Percentiles rank a stretch among this genome's conserved stretches.
Evolutionary conservation across 352 stramenopile genomes (phyloP).

Genomic region (Phytophthora crassamura): DNA sequence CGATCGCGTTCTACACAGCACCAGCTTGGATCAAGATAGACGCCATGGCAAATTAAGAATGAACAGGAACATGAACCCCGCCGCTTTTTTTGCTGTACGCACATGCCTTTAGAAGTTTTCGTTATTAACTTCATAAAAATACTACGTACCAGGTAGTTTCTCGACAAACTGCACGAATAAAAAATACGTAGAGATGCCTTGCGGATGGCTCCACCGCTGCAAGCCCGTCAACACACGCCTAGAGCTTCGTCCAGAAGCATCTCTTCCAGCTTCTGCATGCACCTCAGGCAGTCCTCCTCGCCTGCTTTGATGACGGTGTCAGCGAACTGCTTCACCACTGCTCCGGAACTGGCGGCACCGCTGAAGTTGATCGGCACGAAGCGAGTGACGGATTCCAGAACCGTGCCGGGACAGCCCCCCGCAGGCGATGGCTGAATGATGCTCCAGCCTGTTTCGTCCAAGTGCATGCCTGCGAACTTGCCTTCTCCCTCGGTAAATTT

Average conservation of each 20-base stretch:
- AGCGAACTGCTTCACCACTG: conserved; percentile 22
- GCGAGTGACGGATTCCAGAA: conserved; percentile 25
- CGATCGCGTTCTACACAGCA: no score
- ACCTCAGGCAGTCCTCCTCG: conserved; percentile 23
- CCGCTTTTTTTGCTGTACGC: no score
- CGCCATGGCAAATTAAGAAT: no score
- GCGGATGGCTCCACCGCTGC: background rate
- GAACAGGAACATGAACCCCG: no score
- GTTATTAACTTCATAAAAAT: no score
- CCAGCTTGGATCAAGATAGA: no score
- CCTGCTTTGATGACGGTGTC: conserved; percentile 20
- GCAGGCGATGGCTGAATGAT: conserved; percentile 27
- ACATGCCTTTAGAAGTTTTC: no score
- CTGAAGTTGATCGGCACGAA: conserved; percentile 36
- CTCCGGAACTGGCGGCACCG: background rate
- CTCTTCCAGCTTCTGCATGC: conserved; percentile 21
- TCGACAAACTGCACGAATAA: background rate
- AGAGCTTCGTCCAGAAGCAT: conserved; percentile 31
- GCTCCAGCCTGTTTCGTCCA: conserved; percentile 66
- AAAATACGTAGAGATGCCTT: background rate
- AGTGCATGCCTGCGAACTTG: conserved; percentile 47
- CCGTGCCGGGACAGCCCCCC: conserved; percentile 3
- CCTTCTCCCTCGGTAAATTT: conserved; percentile 50
- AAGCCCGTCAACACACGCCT: conserved; percentile 16
- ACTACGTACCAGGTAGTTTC: no score